Evolutionary conservation across 2,329 filamentous ascomycete genomes (phyloP), one percentile per base, ranked within the genome.

Genomic region (Lecanoromycetidae sp.): DNA sequence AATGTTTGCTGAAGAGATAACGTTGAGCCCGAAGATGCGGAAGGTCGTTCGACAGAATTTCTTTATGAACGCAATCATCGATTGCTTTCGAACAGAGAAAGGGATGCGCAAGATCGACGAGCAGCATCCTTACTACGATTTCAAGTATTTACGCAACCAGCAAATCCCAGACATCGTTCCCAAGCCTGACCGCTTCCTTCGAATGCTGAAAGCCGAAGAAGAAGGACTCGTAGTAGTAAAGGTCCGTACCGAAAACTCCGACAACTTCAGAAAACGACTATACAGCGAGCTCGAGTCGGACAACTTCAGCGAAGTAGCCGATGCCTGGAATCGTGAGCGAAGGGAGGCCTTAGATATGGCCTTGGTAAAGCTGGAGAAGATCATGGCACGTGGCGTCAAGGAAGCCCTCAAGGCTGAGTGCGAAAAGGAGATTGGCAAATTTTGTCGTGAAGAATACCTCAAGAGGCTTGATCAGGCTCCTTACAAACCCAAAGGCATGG

Each of bases 191-290:
- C 71, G 94, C 22, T 98, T 91, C 62, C 69, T 98, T 47, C 90
- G 93, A 66, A 98, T 98, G 91, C 79, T 96, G 63, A 93, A 87
- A 62, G 91, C 91, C 1, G 91, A 98, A 63, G 84, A 91, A 58
- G 91, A 98, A 62, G 88, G 90, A 2, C 71, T 98, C 1, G 76
- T 98, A 12, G 86, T 94, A 50, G 85, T 98, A 46, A 80, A 78
- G 56, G 77, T 96, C 15, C 76, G 76, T 12, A 75, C 96, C 62
- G 79, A 86, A 57, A 79, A 83, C 46, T 80, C 84, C 56, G 77
- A 81, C 5, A 76, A 82, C 27, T 88, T 94, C 69, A 80, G 80
- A 49, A 76, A 79, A 42, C 79, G 83, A 44, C 74, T 98, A 4
- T 83, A 87, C 60, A 74, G 77, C 39, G 83, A 91, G 57, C 94